phyloP scores from a whole-genome alignment of 2,329 filamentous ascomycete genomes.

The Didymellaceae sp. region DNA sequence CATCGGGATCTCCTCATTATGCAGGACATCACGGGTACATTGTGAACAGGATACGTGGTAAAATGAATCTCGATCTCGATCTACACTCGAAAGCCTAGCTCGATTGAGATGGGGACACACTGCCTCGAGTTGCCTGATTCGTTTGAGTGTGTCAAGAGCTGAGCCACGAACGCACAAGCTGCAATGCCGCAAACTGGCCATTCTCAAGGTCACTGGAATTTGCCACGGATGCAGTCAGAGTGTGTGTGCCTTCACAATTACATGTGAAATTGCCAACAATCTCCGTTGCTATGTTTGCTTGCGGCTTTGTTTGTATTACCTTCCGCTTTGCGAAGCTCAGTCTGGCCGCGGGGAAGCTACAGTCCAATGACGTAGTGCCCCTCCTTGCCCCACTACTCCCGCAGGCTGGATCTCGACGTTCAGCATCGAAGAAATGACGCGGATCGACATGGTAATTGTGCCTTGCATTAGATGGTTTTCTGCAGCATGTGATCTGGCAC shows the following conservation, averaged over 20 bases:
- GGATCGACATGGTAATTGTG: constrained; percentile 20
- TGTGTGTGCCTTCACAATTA: neutral
- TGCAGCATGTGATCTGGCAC: constrained; percentile 19
- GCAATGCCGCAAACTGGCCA: neutral
- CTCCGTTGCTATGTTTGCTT: constrained; percentile 8
- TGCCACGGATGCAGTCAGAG: neutral
- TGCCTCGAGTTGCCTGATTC: constrained; percentile 15
- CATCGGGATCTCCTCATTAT: constrained; percentile 4
- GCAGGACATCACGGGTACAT: constrained; percentile 12
- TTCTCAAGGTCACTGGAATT: neutral
- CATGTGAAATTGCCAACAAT: neutral
- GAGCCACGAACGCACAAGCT: constrained; percentile 11
- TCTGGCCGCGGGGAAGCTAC: constrained; percentile 13
- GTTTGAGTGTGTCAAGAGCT: constrained; percentile 11
- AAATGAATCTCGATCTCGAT: constrained; percentile 13
- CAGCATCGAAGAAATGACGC: constrained; percentile 19
- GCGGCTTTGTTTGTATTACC: constrained; percentile 13
- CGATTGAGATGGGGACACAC: constrained; percentile 9
- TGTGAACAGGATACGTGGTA: constrained; percentile 8
- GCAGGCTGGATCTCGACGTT: constrained; percentile 13
- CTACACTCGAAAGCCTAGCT: constrained; percentile 9
- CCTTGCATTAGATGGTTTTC: constrained; percentile 18
- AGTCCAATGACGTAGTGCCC: constrained; percentile 15
- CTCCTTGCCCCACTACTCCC: constrained; percentile 11
- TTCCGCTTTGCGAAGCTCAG: constrained; percentile 5